These are phyloP conservation scores for Heteromeles arbutifolia DNA, from an alignment of 306 rosid species.

Conservation along the genomic window DNA sequence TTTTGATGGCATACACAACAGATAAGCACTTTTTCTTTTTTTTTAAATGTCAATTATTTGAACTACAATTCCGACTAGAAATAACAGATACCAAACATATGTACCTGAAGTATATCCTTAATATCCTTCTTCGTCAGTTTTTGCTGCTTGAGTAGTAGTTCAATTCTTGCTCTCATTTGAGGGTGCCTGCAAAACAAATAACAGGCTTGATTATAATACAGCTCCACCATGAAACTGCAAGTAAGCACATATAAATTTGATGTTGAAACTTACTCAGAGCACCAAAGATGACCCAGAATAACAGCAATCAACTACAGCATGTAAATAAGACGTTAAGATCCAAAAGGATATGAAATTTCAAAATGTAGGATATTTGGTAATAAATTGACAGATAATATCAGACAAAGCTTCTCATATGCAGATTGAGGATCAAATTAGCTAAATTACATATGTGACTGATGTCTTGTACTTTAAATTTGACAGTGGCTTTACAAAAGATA, in stretches of 20 bases:
- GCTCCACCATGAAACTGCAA: neutral
- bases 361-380: neutral
- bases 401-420: neutral
- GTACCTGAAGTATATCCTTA: constrained; percentile 80
- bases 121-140: constrained; percentile 64
- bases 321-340: constrained; percentile 15
- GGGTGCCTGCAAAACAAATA: constrained; percentile 43
- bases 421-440: neutral
- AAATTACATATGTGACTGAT: neutral
- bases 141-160: constrained; percentile 82
- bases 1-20: neutral
- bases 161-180: constrained; percentile 85
- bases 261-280: constrained; percentile 71
- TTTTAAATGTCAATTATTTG: neutral
- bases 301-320: constrained; percentile 75
- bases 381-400: neutral
- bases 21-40: neutral
- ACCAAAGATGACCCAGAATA: constrained; percentile 88
- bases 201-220: constrained; percentile 15
- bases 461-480: neutral
- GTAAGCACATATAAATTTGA: neutral
- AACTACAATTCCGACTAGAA: neutral
- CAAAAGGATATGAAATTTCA: neutral
- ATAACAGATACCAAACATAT: neutral
- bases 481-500: neutral